Percentiles rank a stretch among this genome's conserved stretches.
These are phyloP conservation scores for Scutellaria galericulata DNA, from an alignment of 257 asterid species.

Conservation along the genomic window DNA sequence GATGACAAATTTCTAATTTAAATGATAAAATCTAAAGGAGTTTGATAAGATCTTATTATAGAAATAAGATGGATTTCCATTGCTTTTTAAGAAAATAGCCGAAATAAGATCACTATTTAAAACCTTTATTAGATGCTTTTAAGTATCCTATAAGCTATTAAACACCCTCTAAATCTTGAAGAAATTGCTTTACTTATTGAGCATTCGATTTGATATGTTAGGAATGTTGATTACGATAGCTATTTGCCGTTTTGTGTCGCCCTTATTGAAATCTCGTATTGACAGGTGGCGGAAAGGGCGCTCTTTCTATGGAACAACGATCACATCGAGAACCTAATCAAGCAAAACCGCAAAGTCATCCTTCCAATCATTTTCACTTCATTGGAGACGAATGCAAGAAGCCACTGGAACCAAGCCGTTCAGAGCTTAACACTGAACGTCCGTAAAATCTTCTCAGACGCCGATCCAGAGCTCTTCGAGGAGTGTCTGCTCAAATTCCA, in stretches of 20 bases:
- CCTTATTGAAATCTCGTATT: constrained; percentile 1
- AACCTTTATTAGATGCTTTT: too few species aligned
- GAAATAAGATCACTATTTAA: too few species aligned
- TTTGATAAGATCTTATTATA: too few species aligned
- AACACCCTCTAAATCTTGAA: not conserved
- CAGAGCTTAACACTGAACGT: constrained; percentile 83
- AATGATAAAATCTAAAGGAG: too few species aligned
- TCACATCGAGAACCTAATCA: constrained; percentile 81
- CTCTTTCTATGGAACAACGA: constrained; percentile 92
- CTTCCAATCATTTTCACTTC: constrained; percentile 80
- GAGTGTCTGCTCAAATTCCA: constrained; percentile 75
- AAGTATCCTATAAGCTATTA: too few species aligned
- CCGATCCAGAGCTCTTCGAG: constrained; percentile 71
- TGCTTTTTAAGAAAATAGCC: too few species aligned
- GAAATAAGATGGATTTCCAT: too few species aligned
- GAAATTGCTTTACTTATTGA: not conserved
- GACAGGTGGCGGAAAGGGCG: constrained; percentile 93
- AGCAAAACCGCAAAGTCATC: constrained; percentile 78
- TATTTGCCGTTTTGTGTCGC: not conserved
- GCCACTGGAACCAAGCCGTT: constrained; percentile 93
- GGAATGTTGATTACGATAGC: not conserved
- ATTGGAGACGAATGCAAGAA: constrained; percentile 72
- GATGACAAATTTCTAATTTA: too few species aligned
- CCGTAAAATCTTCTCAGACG: constrained; percentile 81
- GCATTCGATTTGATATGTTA: not conserved